phyloP scores from a whole-genome alignment of 768 basidiomycete genomes.

The Artomyces pyxidatus region DNA sequence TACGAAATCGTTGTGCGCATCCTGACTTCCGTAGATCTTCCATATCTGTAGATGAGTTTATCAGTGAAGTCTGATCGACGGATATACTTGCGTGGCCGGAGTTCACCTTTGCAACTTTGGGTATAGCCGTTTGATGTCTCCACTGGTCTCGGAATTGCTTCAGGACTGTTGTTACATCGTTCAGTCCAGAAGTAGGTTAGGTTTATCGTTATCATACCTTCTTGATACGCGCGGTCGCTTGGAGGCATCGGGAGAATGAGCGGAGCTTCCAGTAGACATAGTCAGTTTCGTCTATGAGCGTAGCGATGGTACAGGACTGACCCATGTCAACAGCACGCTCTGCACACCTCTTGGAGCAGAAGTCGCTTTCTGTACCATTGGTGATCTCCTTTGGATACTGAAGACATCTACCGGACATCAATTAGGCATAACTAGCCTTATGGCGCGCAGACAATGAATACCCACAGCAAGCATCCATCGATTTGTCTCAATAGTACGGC shows the following conservation, averaged over 20 bases:
- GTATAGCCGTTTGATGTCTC: constrained; percentile 14
- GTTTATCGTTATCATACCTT: too few species aligned
- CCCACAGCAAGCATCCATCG: constrained; percentile 15
- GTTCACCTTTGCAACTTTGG: constrained; percentile 11
- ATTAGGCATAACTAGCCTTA: not conserved
- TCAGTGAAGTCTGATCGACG: too few species aligned
- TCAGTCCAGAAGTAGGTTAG: not conserved
- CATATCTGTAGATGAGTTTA: too few species aligned
- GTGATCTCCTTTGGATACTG: constrained; percentile 13
- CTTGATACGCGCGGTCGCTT: constrained; percentile 3
- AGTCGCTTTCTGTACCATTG: constrained; percentile 16
- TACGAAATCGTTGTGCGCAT: constrained; percentile 12
- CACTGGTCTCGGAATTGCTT: constrained; percentile 16
- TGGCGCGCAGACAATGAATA: not conserved
- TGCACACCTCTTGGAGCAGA: constrained; percentile 18
- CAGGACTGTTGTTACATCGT: too few species aligned
- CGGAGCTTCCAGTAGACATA: constrained; percentile 4
- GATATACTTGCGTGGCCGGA: not conserved
- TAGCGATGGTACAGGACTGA: too few species aligned
- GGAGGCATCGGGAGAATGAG: constrained; percentile 9
- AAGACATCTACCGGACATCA: constrained; percentile 15
- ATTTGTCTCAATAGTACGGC: constrained; percentile 8
- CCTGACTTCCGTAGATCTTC: constrained; percentile 14
- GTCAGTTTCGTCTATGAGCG: not conserved
- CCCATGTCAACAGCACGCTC: constrained; percentile 2